Percentiles rank a stretch among this genome's conserved stretches.
These are phyloP conservation scores for Parvularia atlantis DNA, from an alignment of 78 protist genomes.

Conservation along the genomic window DNA sequence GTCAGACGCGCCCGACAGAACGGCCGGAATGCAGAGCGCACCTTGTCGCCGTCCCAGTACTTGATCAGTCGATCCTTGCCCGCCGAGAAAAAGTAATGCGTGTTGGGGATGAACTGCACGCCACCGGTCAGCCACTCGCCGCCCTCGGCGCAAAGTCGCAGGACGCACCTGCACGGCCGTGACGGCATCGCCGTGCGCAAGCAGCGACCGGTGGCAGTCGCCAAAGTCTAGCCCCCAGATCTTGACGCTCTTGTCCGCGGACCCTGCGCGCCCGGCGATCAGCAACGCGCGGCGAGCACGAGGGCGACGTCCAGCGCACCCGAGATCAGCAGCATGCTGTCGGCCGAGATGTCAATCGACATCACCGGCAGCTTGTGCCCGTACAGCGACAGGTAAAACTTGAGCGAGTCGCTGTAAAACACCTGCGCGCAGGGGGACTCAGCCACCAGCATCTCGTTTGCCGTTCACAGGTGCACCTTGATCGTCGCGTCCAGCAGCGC, in stretches of 20 bases:
- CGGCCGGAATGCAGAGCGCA: no score
- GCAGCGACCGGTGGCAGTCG: constrained; percentile 51
- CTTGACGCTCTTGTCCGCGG: constrained; percentile 90
- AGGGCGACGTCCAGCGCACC: no score
- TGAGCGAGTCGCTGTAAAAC: constrained; percentile 71
- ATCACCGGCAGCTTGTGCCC: constrained; percentile 95
- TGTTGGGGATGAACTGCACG: constrained; percentile 65
- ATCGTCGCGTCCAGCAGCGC: constrained; percentile 81
- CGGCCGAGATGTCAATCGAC: constrained; percentile 64
- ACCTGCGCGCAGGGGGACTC: constrained; percentile 4
- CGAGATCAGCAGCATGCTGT: constrained; percentile 63
- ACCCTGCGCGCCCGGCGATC: no score
- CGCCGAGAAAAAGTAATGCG: constrained; percentile 79
- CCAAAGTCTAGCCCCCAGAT: constrained; percentile 55
- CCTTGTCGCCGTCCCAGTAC: constrained; percentile 60
- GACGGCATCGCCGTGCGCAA: constrained; percentile 86
- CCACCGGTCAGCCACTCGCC: no score
- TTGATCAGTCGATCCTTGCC: constrained; percentile 60
- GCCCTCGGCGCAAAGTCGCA: constrained; percentile 6
- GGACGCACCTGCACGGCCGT: no score
- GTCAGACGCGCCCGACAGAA: constrained; percentile 24
- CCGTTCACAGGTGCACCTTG: constrained; percentile 10
- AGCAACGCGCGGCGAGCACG: no score
- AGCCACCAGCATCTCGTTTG: no score
- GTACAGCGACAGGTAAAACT: constrained; percentile 81